phyloP scores from a whole-genome alignment of 2,329 filamentous ascomycete genomes.

The Geosmithia morbida region DNA sequence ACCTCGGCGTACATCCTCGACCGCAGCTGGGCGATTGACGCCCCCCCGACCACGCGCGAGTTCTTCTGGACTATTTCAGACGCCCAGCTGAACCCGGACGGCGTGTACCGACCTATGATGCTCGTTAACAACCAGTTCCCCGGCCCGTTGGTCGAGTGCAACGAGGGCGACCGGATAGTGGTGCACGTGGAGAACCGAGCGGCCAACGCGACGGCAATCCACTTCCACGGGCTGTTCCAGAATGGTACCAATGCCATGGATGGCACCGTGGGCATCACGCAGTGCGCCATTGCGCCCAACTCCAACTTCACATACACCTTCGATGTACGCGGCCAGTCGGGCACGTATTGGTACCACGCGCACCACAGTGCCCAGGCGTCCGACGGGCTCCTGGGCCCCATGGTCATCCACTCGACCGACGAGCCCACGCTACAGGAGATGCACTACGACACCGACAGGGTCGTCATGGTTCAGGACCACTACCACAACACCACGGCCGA shows the following conservation, averaged over 20 bases:
- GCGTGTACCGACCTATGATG: conserved; percentile 41
- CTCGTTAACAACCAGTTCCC: conserved; percentile 66
- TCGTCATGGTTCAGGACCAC: conserved; percentile 33
- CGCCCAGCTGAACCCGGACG: conserved; percentile 45
- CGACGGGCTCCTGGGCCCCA: conserved; percentile 43
- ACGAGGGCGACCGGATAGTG: conserved; percentile 57
- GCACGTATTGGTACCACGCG: conserved; percentile 47
- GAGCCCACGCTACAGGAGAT: conserved; percentile 37
- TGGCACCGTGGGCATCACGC: conserved; percentile 42
- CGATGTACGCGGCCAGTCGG: conserved; percentile 34
- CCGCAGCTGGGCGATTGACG: conserved; percentile 37
- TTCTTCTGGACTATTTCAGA: conserved; percentile 48
- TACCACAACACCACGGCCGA: conserved; percentile 8
- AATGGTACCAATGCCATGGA: conserved; percentile 37
- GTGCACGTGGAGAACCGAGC: conserved; percentile 55
- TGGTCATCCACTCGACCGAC: conserved; percentile 40
- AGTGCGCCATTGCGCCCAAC: conserved; percentile 33
- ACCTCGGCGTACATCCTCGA: conserved; percentile 41
- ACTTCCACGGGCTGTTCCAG: conserved; percentile 50
- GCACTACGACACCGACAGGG: conserved; percentile 30
- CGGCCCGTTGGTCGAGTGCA: conserved; percentile 56
- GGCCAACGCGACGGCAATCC: conserved; percentile 43
- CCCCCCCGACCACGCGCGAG: conserved; percentile 33
- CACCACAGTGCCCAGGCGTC: conserved; percentile 40
- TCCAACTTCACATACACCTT: conserved; percentile 35